Evolutionary conservation across 2,329 filamentous ascomycete species (phyloP), one percentile per base, ranked within the genome.

Genomic region (Rhexocercosporidium sp.): DNA sequence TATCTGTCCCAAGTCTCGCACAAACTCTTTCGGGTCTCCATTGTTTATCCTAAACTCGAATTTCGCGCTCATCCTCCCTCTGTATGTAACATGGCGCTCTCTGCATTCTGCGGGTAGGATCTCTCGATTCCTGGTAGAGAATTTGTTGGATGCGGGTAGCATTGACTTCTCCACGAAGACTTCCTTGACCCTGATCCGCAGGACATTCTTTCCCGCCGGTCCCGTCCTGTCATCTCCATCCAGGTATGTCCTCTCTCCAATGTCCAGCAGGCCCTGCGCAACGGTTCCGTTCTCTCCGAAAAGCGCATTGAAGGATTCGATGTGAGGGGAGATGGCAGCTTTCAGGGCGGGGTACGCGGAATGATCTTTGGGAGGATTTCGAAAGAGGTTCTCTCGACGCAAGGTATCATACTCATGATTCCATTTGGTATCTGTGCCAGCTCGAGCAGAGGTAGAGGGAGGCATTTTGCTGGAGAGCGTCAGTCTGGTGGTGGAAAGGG

Each of bases 301-400:
- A 57, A 98, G 85, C 62, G 90, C 90, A 83, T 99, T 97, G 87
- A 97, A 99, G 7, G 96, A 96, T 76, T 97, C 90, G 74, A 98
- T 91, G 80, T 99, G 96, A 59, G 96, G 96, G 72, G 92, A 86
- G 67, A 98, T 90, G n/a, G 95, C 92, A 69, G 87, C 87, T 75
- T 94, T 91, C 57, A 99, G 88, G 25, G 92, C 87, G 16, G 96
- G 96, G 77, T 97, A 98, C 67, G 95, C 93, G 11, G 92, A 92
- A 73, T 88, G 91, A 78, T 98, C 94, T 76, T 88, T 91, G 0
- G 96, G 95, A 20, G 96, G 95, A 73, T 96, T 90, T 75, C 88
- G 86, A 79, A 99, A 99, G 25, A 99, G 91, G 62, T 92, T 86
- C 77, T 99, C 93, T 75, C 95, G 91, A 67, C 93, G 90, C 67